Base-by-base conservation (phyloP, 2,329 filamentous ascomycete species). In the Aureobasidium sp. region DNA sequence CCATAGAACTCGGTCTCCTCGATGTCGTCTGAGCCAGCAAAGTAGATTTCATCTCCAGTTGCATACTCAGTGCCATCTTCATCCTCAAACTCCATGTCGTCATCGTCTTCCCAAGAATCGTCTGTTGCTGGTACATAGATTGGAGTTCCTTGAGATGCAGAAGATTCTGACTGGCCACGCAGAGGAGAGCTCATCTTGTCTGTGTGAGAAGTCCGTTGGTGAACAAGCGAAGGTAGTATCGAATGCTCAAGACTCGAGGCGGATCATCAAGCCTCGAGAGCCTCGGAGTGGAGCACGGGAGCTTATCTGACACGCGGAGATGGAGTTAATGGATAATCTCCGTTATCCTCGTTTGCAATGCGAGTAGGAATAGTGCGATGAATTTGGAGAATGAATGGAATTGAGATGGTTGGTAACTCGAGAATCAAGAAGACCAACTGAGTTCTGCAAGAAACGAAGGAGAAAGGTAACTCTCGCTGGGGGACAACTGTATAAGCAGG, bases 71-170 rank as follows among this genome's bases (percentile, higher is more conserved):
- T 58, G 25, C 76, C 75, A 62, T 74, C 69, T 49, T 76, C 73
- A 32, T 76, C 73, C 67, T 79, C 73, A 71, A 77, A 79, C 65
- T 81, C 79, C 75, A 80, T 79, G 70, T 81, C 79, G 72, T 82
- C 78, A 73, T 50, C 47, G 47, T 50, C 72, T 45, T 69, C 68
- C 41, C 62, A 42, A 65, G 69, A 61, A 65, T 70, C 64, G 62
- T 72, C 70, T 11, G 44, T 11, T 25, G 48, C 39, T 37, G 37
- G 30, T 29, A 36, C 61, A 34, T 59, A 63, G 21, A 41, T 47
- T 13, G 49, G 49, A 21, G 16, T 53, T 15, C 6, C 15, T 30
- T 61, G 39, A 5, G 48, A 53, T 13, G 41, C 49, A 32, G 59
- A 47, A 3, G 59, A 48, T 42, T 48, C 39, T 25, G 59, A 61